Evolutionary conservation across 2,329 filamentous ascomycete species (phyloP).

Genomic region (Aspergillus brunneoviolaceus): DNA sequence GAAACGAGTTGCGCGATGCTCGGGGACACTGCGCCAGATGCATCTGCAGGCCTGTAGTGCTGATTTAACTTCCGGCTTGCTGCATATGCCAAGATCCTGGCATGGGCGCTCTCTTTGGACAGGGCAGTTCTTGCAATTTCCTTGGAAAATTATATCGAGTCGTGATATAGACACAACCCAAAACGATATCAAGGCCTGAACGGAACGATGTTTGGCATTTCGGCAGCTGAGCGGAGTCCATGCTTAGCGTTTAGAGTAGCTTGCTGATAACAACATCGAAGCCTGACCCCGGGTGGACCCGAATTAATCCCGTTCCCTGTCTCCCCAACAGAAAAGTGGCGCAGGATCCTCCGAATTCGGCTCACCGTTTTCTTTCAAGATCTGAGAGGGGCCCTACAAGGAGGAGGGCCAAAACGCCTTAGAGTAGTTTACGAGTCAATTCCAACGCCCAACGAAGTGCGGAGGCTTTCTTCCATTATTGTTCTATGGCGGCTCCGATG

Average conservation of each 20-base stretch:
- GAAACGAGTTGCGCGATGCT: neutral
- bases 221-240: neutral
- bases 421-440: neutral
- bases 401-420: neutral
- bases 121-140: slow-evolving; percentile 4
- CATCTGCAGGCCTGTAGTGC: neutral
- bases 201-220: neutral
- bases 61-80: slow-evolving; percentile 15
- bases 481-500: neutral
- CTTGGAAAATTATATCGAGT: neutral
- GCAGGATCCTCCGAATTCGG: neutral
- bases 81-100: slow-evolving; percentile 12
- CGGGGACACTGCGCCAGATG: neutral
- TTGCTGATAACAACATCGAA: neutral
- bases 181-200: neutral
- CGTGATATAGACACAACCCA: neutral
- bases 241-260: neutral
- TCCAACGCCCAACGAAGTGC: neutral
- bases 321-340: slow-evolving; percentile 1
- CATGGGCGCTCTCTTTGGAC: slow-evolving; percentile 1
- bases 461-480: neutral
- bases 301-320: slow-evolving; percentile 2
- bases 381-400: neutral
- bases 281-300: neutral
- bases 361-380: slow-evolving; percentile 5